Conservation (phyloP, 768 basidiomycete species). For the Podaxis pistillaris region DNA sequence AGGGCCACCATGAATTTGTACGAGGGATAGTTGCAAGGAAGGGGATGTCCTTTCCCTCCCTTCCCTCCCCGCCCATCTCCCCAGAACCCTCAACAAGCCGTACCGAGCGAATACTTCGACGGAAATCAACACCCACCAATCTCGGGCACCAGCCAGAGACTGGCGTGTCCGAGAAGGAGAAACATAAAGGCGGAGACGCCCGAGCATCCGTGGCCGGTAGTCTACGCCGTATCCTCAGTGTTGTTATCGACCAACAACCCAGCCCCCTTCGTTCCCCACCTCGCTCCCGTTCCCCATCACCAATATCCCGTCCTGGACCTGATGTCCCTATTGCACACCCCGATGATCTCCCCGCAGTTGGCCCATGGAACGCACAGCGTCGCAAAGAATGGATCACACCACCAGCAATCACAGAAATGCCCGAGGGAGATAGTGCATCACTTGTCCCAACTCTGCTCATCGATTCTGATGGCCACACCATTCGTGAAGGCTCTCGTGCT, state of each 20-base stretch:
- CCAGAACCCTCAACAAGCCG: neutral
- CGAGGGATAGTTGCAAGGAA: neutral
- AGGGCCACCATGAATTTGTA: conserved; percentile 11
- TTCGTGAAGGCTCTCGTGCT: conserved; percentile 14
- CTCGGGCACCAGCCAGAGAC: neutral
- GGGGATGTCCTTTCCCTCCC: neutral
- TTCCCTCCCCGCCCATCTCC: neutral
- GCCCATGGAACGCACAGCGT: conserved; percentile 1
- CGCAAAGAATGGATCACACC: neutral
- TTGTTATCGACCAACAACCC: neutral
- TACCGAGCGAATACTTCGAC: neutral
- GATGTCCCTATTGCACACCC: neutral
- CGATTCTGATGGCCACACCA: conserved; percentile 9
- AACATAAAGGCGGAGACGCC: neutral
- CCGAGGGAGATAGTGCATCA: neutral
- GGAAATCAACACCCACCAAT: neutral
- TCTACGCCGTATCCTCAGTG: conserved; percentile 7
- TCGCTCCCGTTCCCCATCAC: neutral
- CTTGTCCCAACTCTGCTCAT: conserved; percentile 11
- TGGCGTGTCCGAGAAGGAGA: neutral
- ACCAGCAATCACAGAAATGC: neutral
- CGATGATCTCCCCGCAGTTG: conserved; percentile 2
- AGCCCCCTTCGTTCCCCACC: neutral
- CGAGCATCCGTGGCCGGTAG: neutral
- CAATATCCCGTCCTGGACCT: neutral